Percentiles rank a stretch among this genome's conserved stretches.
phyloP scores from a whole-genome alignment of 2,329 filamentous ascomycete species.

The Pestalotiopsis sp. region DNA sequence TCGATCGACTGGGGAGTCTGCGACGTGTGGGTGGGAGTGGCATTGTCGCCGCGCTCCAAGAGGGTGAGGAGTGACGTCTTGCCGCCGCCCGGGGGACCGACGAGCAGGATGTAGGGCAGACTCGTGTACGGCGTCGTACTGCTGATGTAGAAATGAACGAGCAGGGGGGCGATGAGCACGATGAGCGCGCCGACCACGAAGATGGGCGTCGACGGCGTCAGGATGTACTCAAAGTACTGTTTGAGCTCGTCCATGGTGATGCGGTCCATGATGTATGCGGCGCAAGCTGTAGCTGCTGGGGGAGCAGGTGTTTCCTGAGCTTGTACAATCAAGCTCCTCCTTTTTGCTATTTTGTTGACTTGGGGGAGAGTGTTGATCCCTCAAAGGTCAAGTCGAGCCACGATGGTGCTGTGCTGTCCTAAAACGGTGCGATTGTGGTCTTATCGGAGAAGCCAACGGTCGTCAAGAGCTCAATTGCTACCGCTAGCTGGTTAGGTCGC shows the following conservation, averaged over 20 bases:
- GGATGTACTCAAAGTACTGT: constrained; percentile 50
- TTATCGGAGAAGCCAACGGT: constrained; percentile 11
- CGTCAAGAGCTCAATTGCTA: neutral
- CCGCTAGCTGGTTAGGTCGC: neutral
- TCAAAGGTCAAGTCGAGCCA: neutral
- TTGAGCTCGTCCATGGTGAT: constrained; percentile 39
- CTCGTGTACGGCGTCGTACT: constrained; percentile 65
- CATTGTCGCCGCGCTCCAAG: constrained; percentile 55
- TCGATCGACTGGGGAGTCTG: constrained; percentile 54
- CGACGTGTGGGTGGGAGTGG: constrained; percentile 56
- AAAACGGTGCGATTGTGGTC: constrained; percentile 10
- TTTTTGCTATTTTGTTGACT: neutral
- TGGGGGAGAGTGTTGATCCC: neutral
- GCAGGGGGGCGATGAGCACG: constrained; percentile 71
- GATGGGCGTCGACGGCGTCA: constrained; percentile 61
- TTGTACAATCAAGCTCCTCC: neutral
- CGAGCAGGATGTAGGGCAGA: constrained; percentile 75
- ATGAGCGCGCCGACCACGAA: constrained; percentile 72
- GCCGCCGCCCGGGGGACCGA: constrained; percentile 80
- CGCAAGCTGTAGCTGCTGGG: neutral
- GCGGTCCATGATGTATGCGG: neutral
- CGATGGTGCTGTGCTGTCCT: constrained; percentile 1
- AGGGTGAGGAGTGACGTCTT: constrained; percentile 89
- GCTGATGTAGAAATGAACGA: constrained; percentile 78
- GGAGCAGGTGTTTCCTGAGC: neutral